Percentiles rank a stretch among this genome's conserved stretches.
phyloP scores from a whole-genome alignment of 371 early-diverging fungal genomes.

The Circinella minor region DNA sequence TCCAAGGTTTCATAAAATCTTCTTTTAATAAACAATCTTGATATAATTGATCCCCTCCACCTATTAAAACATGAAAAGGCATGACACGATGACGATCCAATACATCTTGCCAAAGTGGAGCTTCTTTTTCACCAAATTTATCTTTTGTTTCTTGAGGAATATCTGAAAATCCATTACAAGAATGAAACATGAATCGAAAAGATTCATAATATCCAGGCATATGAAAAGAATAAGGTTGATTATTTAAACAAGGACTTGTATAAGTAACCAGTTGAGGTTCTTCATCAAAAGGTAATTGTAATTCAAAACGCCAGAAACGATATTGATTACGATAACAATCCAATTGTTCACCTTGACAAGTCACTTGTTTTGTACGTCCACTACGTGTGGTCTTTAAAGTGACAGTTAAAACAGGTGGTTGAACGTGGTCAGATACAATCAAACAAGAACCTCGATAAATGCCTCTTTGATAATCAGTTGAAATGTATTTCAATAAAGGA shows the following conservation, averaged over 20 bases:
- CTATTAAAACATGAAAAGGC: slow-evolving; percentile 82
- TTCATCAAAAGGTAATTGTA: slow-evolving; percentile 29
- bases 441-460: slow-evolving; percentile 41
- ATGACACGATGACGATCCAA: slow-evolving; percentile 66
- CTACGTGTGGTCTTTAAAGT: slow-evolving; percentile 8
- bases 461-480: slow-evolving; percentile 28
- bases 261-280: slow-evolving; percentile 34
- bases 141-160: slow-evolving; percentile 50
- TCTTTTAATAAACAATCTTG: slow-evolving; percentile 43
- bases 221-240: slow-evolving; percentile 35
- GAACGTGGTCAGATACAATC: slow-evolving; percentile 31
- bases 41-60: slow-evolving; percentile 90
- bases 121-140: slow-evolving; percentile 51
- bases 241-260: slow-evolving; percentile 17
- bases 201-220: slow-evolving; percentile 43
- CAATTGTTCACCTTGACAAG: slow-evolving; percentile 23
- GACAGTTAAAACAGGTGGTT: slow-evolving; percentile 26
- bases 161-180: slow-evolving; percentile 76
- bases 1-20: slow-evolving; percentile 53
- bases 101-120: slow-evolving; percentile 81
- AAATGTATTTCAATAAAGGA: slow-evolving; percentile 38
- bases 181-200: slow-evolving; percentile 65
- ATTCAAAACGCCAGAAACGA: slow-evolving; percentile 42
- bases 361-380: slow-evolving; percentile 13
- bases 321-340: slow-evolving; percentile 37